These are phyloP conservation scores for Ceratobasidium sp. DNA, from an alignment of 1,284 basidiomycete genomes.

Conservation along the genomic window DNA sequence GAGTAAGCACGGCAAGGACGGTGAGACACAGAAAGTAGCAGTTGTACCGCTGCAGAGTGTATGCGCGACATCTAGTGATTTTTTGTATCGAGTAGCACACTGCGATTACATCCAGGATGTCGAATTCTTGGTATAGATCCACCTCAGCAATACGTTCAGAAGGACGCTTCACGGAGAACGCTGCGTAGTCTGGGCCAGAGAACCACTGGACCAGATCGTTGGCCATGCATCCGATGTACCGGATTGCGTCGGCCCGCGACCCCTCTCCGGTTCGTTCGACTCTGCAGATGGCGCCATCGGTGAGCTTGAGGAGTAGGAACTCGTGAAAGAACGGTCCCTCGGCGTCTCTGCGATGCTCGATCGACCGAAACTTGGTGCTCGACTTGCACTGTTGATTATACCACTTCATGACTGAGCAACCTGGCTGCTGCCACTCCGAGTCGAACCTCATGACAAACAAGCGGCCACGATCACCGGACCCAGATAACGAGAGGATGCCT, in stretches of 20 bases:
- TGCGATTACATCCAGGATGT: not conserved
- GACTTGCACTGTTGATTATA: too few species aligned
- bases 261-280: not conserved
- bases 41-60: constrained; percentile 10
- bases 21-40: not conserved
- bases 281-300: too few species aligned
- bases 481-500: too few species aligned
- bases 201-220: constrained; percentile 34
- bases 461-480: too few species aligned
- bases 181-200: not conserved
- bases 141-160: not conserved
- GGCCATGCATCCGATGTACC: constrained; percentile 1
- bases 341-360: too few species aligned
- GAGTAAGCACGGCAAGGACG: not conserved
- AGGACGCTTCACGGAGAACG: not conserved
- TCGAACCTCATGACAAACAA: too few species aligned
- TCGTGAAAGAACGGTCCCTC: too few species aligned
- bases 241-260: constrained; percentile 13
- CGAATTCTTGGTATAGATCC: not conserved
- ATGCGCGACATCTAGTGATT: not conserved
- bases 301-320: too few species aligned
- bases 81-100: not conserved
- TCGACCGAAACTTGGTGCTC: too few species aligned
- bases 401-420: too few species aligned
- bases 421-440: too few species aligned